phyloP scores from a whole-genome alignment of 495 filamentous ascomycete genomes.

The Astrothelium subdiscretum region DNA sequence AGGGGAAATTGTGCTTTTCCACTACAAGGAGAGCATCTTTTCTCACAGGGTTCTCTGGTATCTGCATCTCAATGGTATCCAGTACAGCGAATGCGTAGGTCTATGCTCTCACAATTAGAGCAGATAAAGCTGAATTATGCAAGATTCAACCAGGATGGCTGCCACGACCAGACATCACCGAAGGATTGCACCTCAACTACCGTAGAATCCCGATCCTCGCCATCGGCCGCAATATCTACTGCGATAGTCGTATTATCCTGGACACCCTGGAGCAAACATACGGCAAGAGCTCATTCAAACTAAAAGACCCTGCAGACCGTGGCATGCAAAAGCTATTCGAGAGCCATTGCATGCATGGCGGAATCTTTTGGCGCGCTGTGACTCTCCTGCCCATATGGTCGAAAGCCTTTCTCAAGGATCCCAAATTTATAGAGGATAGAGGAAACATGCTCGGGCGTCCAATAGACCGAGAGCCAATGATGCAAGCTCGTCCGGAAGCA shows the following conservation, averaged over 20 bases:
- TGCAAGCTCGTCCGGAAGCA: constrained; percentile 33
- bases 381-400: constrained; percentile 35
- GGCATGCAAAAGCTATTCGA: neutral
- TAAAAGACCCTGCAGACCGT: neutral
- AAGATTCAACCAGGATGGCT: constrained; percentile 41
- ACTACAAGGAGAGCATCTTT: constrained; percentile 47
- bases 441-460: constrained; percentile 29
- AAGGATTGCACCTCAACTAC: constrained; percentile 23
- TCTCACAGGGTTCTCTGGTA: constrained; percentile 48
- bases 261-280: constrained; percentile 22
- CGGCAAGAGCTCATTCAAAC: neutral
- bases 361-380: constrained; percentile 36
- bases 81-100: constrained; percentile 41
- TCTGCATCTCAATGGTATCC: constrained; percentile 43
- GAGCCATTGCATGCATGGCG: constrained; percentile 26
- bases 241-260: constrained; percentile 23
- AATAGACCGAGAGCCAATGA: constrained; percentile 25
- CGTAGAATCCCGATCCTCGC: constrained; percentile 28
- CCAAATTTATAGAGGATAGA: constrained; percentile 42
- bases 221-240: constrained; percentile 26
- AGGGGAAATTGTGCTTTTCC: constrained; percentile 38
- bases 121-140: neutral
- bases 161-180: constrained; percentile 18
- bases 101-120: neutral
- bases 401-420: constrained; percentile 38